Percentiles rank a stretch among this genome's conserved stretches.
Conservation (phyloP, 2,329 filamentous ascomycete genomes). For the Cytospora chrysosperma region DNA sequence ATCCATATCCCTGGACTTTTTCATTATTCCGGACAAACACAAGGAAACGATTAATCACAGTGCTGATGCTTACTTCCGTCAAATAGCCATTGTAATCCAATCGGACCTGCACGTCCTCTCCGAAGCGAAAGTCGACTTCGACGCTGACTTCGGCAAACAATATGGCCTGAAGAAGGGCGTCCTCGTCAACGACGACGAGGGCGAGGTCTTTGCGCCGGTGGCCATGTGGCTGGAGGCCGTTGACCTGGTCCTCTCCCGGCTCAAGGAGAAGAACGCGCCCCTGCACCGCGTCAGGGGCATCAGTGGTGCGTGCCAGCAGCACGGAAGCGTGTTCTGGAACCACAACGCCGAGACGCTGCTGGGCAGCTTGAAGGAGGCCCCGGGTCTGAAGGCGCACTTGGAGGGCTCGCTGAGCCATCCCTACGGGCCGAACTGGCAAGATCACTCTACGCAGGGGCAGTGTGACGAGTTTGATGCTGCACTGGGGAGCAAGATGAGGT, state of each 20-base stretch:
- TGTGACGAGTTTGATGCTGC: conserved; percentile 82
- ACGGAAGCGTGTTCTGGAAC: conserved; percentile 95
- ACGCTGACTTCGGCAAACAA: conserved; percentile 70
- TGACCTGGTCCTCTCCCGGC: conserved; percentile 75
- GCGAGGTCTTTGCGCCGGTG: conserved; percentile 90
- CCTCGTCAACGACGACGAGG: conserved; percentile 73
- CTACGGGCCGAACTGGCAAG: conserved; percentile 96
- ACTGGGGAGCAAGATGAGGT: conserved; percentile 62
- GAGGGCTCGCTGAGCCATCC: conserved; percentile 73
- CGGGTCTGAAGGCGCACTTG: conserved; percentile 71
- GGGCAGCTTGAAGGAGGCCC: conserved; percentile 47
- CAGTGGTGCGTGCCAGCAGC: conserved; percentile 93
- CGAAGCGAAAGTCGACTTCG: conserved; percentile 93
- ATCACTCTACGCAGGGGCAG: conserved; percentile 88
- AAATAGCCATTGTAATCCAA: conserved; percentile 74
- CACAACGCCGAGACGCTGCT: conserved; percentile 65
- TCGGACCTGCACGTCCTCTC: conserved; percentile 78
- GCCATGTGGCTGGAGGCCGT: conserved; percentile 93
- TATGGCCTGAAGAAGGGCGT: conserved; percentile 89
- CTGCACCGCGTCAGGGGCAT: conserved; percentile 76
- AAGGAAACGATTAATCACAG: not conserved
- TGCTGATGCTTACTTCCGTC: conserved; percentile 8
- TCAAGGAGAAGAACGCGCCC: conserved; percentile 69
- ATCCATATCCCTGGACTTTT: not conserved
- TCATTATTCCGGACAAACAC: too few relatives aligned